Conservation (phyloP, 1,284 basidiomycete genomes). For the Ustilago shanxiensis region DNA sequence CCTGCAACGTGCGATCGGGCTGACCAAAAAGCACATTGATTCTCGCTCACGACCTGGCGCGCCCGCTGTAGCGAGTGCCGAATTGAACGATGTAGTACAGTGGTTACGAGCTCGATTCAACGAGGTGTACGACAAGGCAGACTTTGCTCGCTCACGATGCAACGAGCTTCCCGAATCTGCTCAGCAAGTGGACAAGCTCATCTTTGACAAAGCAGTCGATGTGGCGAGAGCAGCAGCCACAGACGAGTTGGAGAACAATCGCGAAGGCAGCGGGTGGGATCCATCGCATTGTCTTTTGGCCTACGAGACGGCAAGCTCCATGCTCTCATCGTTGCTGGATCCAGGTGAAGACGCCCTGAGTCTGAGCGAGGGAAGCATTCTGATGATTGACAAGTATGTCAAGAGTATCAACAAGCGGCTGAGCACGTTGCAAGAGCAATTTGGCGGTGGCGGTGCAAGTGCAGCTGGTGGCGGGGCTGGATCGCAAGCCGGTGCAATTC, state of each 20-base stretch:
- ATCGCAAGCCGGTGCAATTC: conserved; percentile 14
- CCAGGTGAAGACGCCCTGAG: conserved; percentile 80
- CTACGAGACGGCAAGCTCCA: conserved; percentile 94
- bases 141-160: conserved; percentile 73
- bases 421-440: conserved; percentile 48
- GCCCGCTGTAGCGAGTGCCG: conserved; percentile 70
- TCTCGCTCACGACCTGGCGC: conserved; percentile 55
- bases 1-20: conserved; percentile 84
- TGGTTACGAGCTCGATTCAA: conserved; percentile 75
- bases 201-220: conserved; percentile 75
- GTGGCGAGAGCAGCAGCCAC: conserved; percentile 87
- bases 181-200: conserved; percentile 73
- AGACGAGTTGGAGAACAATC: conserved; percentile 80
- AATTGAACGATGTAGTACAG: conserved; percentile 75
- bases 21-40: conserved; percentile 71
- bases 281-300: conserved; percentile 83
- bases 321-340: conserved; percentile 89
- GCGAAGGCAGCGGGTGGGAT: conserved; percentile 76
- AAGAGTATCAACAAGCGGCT: conserved; percentile 65
- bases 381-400: conserved; percentile 65
- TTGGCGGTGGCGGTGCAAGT: conserved; percentile 16
- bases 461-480: conserved; percentile 1
- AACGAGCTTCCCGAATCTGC: conserved; percentile 72
- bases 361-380: conserved; percentile 57
- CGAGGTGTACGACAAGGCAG: conserved; percentile 75